Evolutionary conservation across 768 basidiomycete genomes (phyloP).

Genomic region (Leccinum disarticulatum): DNA sequence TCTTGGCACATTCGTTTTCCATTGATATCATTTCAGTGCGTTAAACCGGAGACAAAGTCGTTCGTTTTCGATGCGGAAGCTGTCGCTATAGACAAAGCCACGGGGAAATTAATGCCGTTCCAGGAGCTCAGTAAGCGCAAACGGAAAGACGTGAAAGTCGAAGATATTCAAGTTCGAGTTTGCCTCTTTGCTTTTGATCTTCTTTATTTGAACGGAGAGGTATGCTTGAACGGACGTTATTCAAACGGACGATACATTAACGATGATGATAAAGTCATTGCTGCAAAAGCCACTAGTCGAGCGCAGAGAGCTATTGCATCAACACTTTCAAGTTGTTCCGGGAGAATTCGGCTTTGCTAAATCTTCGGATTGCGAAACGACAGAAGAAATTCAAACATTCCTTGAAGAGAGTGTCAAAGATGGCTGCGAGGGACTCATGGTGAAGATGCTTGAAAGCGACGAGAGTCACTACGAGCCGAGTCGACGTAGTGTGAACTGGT

Average conservation of each 20-base stretch:
- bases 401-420: conserved; percentile 97
- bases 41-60: conserved; percentile 78
- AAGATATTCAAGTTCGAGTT: conserved; percentile 96
- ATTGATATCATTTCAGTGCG: conserved; percentile 54
- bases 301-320: conserved; percentile 71
- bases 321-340: conserved; percentile 79
- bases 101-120: conserved; percentile 92
- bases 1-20: not conserved
- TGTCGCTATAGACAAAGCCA: conserved; percentile 87
- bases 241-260: conserved; percentile 2
- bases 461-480: conserved; percentile 96
- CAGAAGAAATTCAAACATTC: conserved; percentile 93
- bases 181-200: conserved; percentile 97
- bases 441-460: conserved; percentile 94
- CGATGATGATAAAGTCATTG: conserved; percentile 59
- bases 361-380: conserved; percentile 83
- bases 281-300: conserved; percentile 72
- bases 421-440: conserved; percentile 98
- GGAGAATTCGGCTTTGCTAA: conserved; percentile 95
- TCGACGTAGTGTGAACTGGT: conserved; percentile 93
- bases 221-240: conserved; percentile 28
- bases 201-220: conserved; percentile 96
- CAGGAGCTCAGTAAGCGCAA: conserved; percentile 94
- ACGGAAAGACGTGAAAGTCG: conserved; percentile 95
- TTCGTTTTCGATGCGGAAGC: conserved; percentile 98